Base-by-base conservation (phyloP, 75 land plant genomes). In the Larix kaempferi region DNA sequence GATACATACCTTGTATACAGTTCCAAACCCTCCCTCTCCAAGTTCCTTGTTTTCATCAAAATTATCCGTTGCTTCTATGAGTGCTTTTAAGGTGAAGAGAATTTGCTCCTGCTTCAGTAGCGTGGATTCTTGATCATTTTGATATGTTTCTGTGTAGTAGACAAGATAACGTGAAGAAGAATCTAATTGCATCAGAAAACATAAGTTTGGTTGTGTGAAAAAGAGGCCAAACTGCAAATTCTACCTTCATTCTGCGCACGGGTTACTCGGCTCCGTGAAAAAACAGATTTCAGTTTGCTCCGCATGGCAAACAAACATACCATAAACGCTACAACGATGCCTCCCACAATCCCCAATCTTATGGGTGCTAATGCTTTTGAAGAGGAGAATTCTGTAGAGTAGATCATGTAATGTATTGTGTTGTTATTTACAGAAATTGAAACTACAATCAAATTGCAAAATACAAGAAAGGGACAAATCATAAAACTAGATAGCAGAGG, bases 21-120 rank as follows among this genome's bases (percentile, higher is more conserved):
- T 58, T 3, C 82, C 82, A 55, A 78, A 81, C 23, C 71, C 74
- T 54, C 82, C 82, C 17, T 63, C 73, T 7, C 82, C 82, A 78
- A 81, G 79, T 56, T 56, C 78, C 0, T 81, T 78, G 44, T 14
- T 35, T 57, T 56, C 59, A 66, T 49, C 29, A 39, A 81, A 81
- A 41, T 80, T 80, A 26, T 77, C 29, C 7, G 81, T 80, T n/a
- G 81, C 78, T 61, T 37, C 41, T 59, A 52, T 49, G 29, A 80
- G 52, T 14, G 56, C 79, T 2, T 76, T 66, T 44, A 44, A 49
- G 54, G 25, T 39, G 55, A 73, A 73, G 55, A 73, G 1, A 39
- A 73, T 27, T 73, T 41, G 74, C 52, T 49, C 74, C 7, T 64
- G 67, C 6, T 8, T 29, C 13, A 64, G 67, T 29, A 64, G 16